Conservation (phyloP, 2,329 filamentous ascomycete species). For the Stemphylium lycopersici region DNA sequence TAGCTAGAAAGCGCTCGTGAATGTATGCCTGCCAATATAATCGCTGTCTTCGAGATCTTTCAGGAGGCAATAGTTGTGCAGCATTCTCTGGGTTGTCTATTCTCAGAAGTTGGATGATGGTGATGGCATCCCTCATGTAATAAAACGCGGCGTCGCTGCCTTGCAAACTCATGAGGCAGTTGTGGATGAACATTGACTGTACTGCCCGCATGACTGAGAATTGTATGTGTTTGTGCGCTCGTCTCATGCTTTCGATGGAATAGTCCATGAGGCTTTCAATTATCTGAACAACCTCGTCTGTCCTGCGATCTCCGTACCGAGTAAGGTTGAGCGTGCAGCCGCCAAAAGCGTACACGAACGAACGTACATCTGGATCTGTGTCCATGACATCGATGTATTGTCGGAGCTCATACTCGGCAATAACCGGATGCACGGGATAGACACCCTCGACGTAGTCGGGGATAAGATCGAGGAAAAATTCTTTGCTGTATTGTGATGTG, state of each 20-base stretch:
- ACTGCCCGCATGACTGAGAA: constrained; percentile 56
- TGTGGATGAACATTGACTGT: constrained; percentile 61
- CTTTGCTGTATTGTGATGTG: constrained; percentile 27
- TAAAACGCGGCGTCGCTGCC: constrained; percentile 57
- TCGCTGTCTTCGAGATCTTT: constrained; percentile 54
- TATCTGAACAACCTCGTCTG: constrained; percentile 38
- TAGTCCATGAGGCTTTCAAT: constrained; percentile 45
- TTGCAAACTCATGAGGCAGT: constrained; percentile 58
- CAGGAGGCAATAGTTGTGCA: constrained; percentile 39
- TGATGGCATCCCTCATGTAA: constrained; percentile 59
- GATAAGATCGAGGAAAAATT: constrained; percentile 53
- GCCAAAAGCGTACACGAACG: constrained; percentile 55
- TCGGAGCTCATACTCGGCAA: constrained; percentile 51
- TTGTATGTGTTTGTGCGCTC: constrained; percentile 48
- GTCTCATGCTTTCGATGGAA: constrained; percentile 47
- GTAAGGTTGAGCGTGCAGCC: constrained; percentile 55
- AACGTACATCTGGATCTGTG: constrained; percentile 46
- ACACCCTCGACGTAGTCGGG: constrained; percentile 54
- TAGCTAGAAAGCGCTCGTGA: constrained; percentile 63
- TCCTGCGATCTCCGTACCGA: constrained; percentile 40
- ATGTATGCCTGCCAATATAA: constrained; percentile 64
- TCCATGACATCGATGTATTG: constrained; percentile 48
- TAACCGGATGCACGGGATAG: constrained; percentile 57
- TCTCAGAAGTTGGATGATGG: constrained; percentile 46
- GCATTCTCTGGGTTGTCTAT: constrained; percentile 51